Evolutionary conservation across 352 stramenopile genomes (phyloP), one percentile per base, ranked within the genome.

Genomic region (Pelagophyceae sp.): DNA sequence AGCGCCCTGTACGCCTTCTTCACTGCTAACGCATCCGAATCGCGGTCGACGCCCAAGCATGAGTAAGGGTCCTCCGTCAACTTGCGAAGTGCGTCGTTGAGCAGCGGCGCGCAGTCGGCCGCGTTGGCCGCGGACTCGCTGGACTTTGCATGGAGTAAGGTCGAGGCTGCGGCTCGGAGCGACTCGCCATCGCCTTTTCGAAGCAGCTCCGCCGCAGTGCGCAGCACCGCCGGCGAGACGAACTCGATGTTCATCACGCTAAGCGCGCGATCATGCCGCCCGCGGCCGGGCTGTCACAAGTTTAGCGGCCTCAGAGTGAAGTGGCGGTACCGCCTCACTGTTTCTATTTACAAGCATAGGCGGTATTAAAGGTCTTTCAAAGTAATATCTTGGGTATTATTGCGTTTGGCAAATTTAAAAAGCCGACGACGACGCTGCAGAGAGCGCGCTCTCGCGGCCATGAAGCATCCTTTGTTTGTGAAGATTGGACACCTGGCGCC

Each of bases 1-100:
- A 97, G 83, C 82, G 97, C 96, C 65, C 94, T 88, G 83, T 98
- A 97, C 38, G 93, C 80, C 76, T 90, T 90, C 78, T 91, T 91
- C 33, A 91, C 87, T 15, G 77, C 84, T 1, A 76, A 67, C 20
- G 58, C 77, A 70, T 90, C 85, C 29, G 85, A 84, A 72, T 85
- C 78, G 54, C 72, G 78, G 5, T 78, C 45, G 32, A 90, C 58
- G n/a, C 72, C 75, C 6, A 91, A 77, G 27, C 89, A 79, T 33
- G 87, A 83, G 74, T 91, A 91, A 51, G 89, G 85, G 29, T 70
- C 65, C 37, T 72, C 61, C 23, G 17, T 75, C 33, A 72, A n/a
- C 38, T 51, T 54, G 1, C 27, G 11, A 33, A 74, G 38, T 0
- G 58, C 3, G 17, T 11, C 17, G 67, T 74, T 74, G 20, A 74